Base-by-base conservation (phyloP, 257 asterid genomes). In the Solanum sitiens region DNA sequence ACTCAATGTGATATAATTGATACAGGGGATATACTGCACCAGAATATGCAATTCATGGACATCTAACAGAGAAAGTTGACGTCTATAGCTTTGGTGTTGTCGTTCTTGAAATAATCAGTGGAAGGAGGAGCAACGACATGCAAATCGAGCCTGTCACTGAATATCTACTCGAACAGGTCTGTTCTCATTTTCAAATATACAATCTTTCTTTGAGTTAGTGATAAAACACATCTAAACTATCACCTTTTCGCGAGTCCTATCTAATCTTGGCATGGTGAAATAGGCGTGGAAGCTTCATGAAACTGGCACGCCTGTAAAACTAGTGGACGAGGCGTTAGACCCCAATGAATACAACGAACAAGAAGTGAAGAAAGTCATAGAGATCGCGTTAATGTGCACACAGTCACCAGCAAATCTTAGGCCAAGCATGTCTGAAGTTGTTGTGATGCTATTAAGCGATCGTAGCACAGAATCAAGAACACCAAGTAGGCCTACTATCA, bases 21-120 rank as follows among this genome's bases (percentile, higher is more conserved):
- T 71, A 70, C 92, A 95, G 98, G 92, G 99, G 98, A 9, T 96
- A 95, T 80, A 94, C 99, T 6, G 94, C 98, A 86, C 98, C 98
- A 42, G 98, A 95, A 89, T 96, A 96, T 68, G 98, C 97, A 30
- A 82, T 95, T 83, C 94, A 93, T 56, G 99, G 98, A 18, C 98
- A 95, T 87, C 90, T 96, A 87, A 93, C 99, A 0, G 99, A 96
- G 91, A 95, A 94, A 85, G 99, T 93, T 1, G 98, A 96, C 89
- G 91, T 93, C 44, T 95, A 94, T 90, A 94, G 98, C 90, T 95
- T 95, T 50, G 98, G 98, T 11, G 90, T 95, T 2, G 98, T 96
- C 8, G 92, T 92, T 12, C 92, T 96, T 6, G 98, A 96, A 89
- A 91, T 92, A 47, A 86, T 96, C 87, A 95, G 98, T 27, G 99